Conservation (phyloP, 2,329 filamentous ascomycete genomes). For the Stenocarpella maydis region DNA sequence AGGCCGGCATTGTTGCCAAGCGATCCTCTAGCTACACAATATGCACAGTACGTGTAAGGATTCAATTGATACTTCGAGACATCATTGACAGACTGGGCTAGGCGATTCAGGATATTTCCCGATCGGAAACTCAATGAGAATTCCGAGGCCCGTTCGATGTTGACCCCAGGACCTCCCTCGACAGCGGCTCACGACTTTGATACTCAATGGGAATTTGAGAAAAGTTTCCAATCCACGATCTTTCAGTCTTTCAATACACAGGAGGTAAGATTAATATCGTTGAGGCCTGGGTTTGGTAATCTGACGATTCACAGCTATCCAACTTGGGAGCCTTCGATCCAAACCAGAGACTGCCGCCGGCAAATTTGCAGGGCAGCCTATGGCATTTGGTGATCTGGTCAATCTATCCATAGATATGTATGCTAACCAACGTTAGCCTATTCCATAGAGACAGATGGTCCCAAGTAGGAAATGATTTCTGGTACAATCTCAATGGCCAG, state of each 20-base stretch:
- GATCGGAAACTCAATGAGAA: background rate
- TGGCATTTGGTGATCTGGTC: background rate
- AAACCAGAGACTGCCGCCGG: background rate
- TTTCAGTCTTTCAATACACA: background rate
- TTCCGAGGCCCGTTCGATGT: background rate
- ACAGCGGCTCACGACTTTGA: background rate
- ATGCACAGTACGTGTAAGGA: background rate
- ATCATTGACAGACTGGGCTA: background rate
- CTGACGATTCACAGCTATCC: background rate
- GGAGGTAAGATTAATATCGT: background rate
- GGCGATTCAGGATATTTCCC: background rate
- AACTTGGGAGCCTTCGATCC: background rate
- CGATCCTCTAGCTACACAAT: constrained; percentile 1
- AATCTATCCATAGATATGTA: background rate
- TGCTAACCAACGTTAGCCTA: background rate
- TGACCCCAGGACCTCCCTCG: background rate
- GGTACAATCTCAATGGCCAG: background rate
- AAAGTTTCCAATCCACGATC: background rate
- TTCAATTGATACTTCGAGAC: no score
- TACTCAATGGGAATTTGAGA: background rate
- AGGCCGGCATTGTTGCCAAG: background rate
- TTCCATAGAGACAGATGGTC: background rate
- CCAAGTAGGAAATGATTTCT: background rate
- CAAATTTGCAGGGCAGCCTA: background rate
- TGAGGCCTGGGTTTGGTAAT: background rate